Evolutionary conservation across 2,329 filamentous ascomycete genomes (phyloP).

Genomic region (Triangularia verruculosa): DNA sequence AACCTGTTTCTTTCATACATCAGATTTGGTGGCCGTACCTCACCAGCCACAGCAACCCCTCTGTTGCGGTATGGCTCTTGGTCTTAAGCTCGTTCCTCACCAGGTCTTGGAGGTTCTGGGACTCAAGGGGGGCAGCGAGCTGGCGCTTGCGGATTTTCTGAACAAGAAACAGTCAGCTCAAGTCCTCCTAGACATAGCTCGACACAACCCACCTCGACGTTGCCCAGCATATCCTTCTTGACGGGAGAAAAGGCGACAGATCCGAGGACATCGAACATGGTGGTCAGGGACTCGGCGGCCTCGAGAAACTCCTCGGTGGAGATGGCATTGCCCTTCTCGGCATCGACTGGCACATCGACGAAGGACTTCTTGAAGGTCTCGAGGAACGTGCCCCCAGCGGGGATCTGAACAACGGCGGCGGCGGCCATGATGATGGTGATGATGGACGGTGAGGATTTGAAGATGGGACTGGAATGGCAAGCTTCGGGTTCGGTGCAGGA

Average conservation of each 20-base stretch:
- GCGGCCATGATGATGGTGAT: slow-evolving; percentile 50
- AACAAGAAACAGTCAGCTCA: slow-evolving; percentile 9
- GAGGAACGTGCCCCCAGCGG: slow-evolving; percentile 75
- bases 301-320: slow-evolving; percentile 85
- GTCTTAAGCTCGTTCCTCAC: slow-evolving; percentile 82
- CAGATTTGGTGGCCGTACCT: slow-evolving; percentile 55
- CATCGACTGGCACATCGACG: slow-evolving; percentile 73
- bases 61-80: slow-evolving; percentile 83
- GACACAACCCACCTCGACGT: slow-evolving; percentile 69
- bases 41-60: slow-evolving; percentile 86
- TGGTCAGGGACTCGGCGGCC: slow-evolving; percentile 80
- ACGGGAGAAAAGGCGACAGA: slow-evolving; percentile 81
- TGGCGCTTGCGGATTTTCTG: slow-evolving; percentile 89
- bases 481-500: neutral
- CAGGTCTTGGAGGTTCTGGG: slow-evolving; percentile 81
- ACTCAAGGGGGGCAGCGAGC: slow-evolving; percentile 72
- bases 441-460: slow-evolving; percentile 8
- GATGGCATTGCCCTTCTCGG: slow-evolving; percentile 71
- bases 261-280: slow-evolving; percentile 73
- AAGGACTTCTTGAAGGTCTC: slow-evolving; percentile 83
- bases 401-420: slow-evolving; percentile 44
- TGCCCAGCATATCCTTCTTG: slow-evolving; percentile 86
- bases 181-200: neutral
- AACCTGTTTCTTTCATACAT: neutral
- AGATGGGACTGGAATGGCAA: neutral